Percentiles rank a stretch among this genome's conserved stretches.
Evolutionary conservation across 768 basidiomycete genomes (phyloP).

Genomic region (Lenzites betulinus): DNA sequence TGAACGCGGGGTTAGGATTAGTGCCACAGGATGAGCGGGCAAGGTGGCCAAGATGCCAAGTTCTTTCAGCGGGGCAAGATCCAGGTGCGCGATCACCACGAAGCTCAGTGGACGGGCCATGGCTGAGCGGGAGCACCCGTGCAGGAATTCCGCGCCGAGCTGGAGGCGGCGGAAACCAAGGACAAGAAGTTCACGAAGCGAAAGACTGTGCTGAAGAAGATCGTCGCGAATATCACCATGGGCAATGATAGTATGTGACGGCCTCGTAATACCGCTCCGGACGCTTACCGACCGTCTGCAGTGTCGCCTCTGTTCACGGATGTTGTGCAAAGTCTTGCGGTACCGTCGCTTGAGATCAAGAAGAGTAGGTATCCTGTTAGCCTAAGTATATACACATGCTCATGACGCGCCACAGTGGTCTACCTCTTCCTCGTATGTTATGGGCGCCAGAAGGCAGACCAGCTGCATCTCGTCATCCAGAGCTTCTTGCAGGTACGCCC

Average conservation of each 20-base stretch:
- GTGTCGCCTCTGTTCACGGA: slow-evolving; percentile 18
- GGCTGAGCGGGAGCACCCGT: neutral
- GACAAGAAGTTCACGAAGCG: slow-evolving; percentile 96
- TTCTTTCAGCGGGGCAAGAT: slow-evolving; percentile 93
- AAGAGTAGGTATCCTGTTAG: slow-evolving; percentile 73
- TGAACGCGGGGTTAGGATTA: neutral
- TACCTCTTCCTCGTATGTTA: slow-evolving; percentile 98
- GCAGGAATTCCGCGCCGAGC: slow-evolving; percentile 88
- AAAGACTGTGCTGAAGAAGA: slow-evolving; percentile 94
- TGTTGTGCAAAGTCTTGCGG: slow-evolving; percentile 83
- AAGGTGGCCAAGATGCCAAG: slow-evolving; percentile 84
- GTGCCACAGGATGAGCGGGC: slow-evolving; percentile 41
- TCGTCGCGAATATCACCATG: slow-evolving; percentile 99
- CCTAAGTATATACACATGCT: neutral
- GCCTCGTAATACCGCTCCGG: slow-evolving; percentile 11
- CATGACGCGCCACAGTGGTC: slow-evolving; percentile 65
- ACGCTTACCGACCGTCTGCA: slow-evolving; percentile 16
- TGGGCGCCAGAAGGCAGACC: slow-evolving; percentile 90
- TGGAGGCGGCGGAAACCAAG: slow-evolving; percentile 89
- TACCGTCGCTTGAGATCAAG: slow-evolving; percentile 96
- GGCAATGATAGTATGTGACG: slow-evolving; percentile 92
- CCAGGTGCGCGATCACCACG: slow-evolving; percentile 54
- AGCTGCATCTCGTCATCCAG: slow-evolving; percentile 88
- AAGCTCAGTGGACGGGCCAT: neutral
- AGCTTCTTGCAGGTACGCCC: slow-evolving; percentile 79